Percentiles rank a stretch among this genome's conserved stretches.
Conservation (phyloP, 176 grass and related monocot genomes). For the Rhynchospora tenuis region DNA sequence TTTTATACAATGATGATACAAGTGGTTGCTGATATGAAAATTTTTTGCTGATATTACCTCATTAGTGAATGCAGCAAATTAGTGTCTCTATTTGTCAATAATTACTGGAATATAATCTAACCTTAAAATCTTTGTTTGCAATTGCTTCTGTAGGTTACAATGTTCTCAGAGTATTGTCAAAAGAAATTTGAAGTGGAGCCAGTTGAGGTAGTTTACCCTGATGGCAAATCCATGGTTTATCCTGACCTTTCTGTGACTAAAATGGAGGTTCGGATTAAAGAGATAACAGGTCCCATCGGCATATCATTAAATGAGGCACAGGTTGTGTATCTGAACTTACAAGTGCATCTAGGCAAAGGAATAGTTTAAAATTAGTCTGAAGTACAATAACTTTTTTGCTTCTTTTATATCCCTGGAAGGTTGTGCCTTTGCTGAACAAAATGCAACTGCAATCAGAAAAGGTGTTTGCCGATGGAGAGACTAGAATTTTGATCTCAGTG, state of each 20-base stretch:
- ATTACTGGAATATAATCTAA: slow-evolving; percentile 19
- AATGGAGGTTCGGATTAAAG: slow-evolving; percentile 78
- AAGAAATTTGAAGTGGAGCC: slow-evolving; percentile 94
- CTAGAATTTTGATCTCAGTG: slow-evolving; percentile 5
- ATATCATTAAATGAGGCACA: slow-evolving; percentile 58
- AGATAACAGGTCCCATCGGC: slow-evolving; percentile 80
- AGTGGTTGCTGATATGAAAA: neutral
- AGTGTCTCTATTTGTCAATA: slow-evolving; percentile 3
- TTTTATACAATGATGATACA: neutral
- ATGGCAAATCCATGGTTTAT: slow-evolving; percentile 59
- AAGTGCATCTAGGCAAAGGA: neutral
- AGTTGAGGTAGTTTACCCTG: slow-evolving; percentile 67
- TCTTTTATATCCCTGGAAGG: slow-evolving; percentile 26
- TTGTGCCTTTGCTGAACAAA: slow-evolving; percentile 78
- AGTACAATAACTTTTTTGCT: neutral
- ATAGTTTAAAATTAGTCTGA: neutral
- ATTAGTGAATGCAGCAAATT: neutral
- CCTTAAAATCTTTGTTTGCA: slow-evolving; percentile 11
- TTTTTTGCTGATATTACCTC: neutral
- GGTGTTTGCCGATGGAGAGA: slow-evolving; percentile 20
- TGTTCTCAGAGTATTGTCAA: slow-evolving; percentile 84
- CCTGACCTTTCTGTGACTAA: slow-evolving; percentile 76
- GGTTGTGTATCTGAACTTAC: slow-evolving; percentile 33
- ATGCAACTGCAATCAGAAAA: slow-evolving; percentile 87
- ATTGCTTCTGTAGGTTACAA: slow-evolving; percentile 63